Evolutionary conservation across 768 basidiomycete species (phyloP).

Genomic region (Naganishia onofrii): DNA sequence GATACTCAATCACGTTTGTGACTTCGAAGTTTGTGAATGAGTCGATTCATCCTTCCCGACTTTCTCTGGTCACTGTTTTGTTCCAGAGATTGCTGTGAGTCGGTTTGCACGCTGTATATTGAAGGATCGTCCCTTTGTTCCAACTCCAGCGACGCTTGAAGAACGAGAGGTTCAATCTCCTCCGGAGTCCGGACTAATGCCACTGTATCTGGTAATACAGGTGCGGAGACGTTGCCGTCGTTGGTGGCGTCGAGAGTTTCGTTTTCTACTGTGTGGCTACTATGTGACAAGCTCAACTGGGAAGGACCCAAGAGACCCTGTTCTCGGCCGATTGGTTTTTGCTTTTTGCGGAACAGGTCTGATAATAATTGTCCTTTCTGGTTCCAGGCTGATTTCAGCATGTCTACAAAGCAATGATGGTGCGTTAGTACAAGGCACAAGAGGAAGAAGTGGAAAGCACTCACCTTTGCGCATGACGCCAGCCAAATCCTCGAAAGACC

Average conservation of each 20-base stretch:
- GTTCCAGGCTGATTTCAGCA: constrained; percentile 43
- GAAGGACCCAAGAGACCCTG: constrained; percentile 2
- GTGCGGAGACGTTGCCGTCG: background rate
- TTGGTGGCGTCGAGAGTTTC: background rate
- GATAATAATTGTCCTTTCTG: constrained; percentile 45
- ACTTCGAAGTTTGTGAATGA: constrained; percentile 11
- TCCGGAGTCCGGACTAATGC: constrained; percentile 9
- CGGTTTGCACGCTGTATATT: background rate
- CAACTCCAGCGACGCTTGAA: background rate
- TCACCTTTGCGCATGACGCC: constrained; percentile 49
- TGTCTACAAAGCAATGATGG: constrained; percentile 8
- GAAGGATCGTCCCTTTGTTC: background rate
- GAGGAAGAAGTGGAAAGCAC: background rate
- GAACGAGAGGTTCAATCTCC: background rate
- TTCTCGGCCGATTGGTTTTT: background rate
- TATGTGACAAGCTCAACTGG: constrained; percentile 5
- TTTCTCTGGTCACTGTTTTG: background rate
- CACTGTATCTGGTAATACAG: constrained; percentile 15
- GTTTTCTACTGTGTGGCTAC: background rate
- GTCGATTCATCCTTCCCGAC: constrained; percentile 17
- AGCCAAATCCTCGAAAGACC: constrained; percentile 51
- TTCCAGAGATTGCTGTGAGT: constrained; percentile 15
- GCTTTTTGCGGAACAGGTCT: constrained; percentile 37
- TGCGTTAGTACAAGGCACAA: background rate
- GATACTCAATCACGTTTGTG: constrained; percentile 1